Percentiles rank a stretch among this genome's conserved stretches.
Conservation (phyloP, 306 rosid genomes). For the Abrus precatorius region DNA sequence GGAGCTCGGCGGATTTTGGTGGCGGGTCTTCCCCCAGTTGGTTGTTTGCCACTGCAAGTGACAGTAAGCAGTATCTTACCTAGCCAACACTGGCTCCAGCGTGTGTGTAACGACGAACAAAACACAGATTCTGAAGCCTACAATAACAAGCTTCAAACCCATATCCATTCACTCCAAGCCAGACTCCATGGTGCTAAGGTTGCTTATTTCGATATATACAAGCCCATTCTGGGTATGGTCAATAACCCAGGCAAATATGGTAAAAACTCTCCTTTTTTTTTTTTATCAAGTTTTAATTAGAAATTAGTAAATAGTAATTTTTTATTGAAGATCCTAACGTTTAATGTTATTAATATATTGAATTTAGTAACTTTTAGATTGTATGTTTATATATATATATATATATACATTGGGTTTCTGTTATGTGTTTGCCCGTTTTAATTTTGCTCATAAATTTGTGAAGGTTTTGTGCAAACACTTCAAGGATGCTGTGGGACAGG, state of each 20-base stretch:
- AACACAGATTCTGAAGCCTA: slow-evolving; percentile 52
- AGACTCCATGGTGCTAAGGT: slow-evolving; percentile 45
- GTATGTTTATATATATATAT: no score
- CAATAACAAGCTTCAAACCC: slow-evolving; percentile 55
- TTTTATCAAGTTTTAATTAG: neutral
- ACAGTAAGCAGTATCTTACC: slow-evolving; percentile 30
- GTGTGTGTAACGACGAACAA: slow-evolving; percentile 44
- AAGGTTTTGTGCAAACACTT: slow-evolving; percentile 50
- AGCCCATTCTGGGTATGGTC: slow-evolving; percentile 54
- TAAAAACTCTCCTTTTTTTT: slow-evolving; percentile 2
- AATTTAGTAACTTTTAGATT: no score
- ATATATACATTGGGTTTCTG: no score
- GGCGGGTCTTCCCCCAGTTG: slow-evolving; percentile 63
- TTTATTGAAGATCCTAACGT: neutral
- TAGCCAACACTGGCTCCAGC: slow-evolving; percentile 32
- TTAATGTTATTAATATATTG: no score
- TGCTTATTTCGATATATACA: slow-evolving; percentile 51
- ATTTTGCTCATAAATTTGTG: slow-evolving; percentile 21
- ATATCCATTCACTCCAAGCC: slow-evolving; percentile 36
- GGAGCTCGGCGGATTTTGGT: slow-evolving; percentile 56
- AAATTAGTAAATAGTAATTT: neutral
- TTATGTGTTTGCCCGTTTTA: neutral
- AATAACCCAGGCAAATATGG: slow-evolving; percentile 52
- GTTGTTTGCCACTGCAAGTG: slow-evolving; percentile 56
- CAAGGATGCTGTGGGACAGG: slow-evolving; percentile 72